Conservation (phyloP, 805 yeast genomes). For the Spathaspora arborariae region DNA sequence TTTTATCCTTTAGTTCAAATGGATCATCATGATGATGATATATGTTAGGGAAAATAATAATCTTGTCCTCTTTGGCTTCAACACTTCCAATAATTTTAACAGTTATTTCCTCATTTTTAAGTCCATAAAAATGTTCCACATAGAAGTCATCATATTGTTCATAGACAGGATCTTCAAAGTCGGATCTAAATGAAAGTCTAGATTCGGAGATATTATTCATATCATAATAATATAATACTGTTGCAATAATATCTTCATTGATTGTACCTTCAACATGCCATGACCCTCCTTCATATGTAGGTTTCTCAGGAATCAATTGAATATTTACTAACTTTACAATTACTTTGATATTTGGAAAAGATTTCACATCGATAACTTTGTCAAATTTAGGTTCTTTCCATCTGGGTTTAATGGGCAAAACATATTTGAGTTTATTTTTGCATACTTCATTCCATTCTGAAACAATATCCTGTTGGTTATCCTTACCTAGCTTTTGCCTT, state of each 20-base stretch:
- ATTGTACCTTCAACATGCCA: constrained; percentile 44
- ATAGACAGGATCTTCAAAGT: constrained; percentile 29
- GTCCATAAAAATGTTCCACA: constrained; percentile 22
- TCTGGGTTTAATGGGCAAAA: constrained; percentile 6
- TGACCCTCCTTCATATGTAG: constrained; percentile 35
- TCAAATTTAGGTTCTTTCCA: constrained; percentile 8
- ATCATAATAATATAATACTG: constrained; percentile 39
- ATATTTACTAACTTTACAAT: constrained; percentile 40
- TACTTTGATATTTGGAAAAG: constrained; percentile 26
- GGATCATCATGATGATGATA: constrained; percentile 39
- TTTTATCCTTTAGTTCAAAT: constrained; percentile 31
- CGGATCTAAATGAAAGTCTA: constrained; percentile 24
- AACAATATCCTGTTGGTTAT: too few species aligned
- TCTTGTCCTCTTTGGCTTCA: constrained; percentile 20
- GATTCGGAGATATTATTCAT: constrained; percentile 34
- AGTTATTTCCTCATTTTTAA: constrained; percentile 28
- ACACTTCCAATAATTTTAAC: constrained; percentile 21
- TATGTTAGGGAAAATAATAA: constrained; percentile 36
- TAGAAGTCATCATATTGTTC: constrained; percentile 29
- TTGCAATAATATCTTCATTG: constrained; percentile 41
- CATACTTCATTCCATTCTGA: constrained; percentile 7
- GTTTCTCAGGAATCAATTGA: constrained; percentile 38
- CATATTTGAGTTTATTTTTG: constrained; percentile 6
- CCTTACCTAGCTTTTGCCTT: too few species aligned
- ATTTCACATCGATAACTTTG: constrained; percentile 12